Conservation (phyloP, 768 basidiomycete species). For the Saitozyma sp. region DNA sequence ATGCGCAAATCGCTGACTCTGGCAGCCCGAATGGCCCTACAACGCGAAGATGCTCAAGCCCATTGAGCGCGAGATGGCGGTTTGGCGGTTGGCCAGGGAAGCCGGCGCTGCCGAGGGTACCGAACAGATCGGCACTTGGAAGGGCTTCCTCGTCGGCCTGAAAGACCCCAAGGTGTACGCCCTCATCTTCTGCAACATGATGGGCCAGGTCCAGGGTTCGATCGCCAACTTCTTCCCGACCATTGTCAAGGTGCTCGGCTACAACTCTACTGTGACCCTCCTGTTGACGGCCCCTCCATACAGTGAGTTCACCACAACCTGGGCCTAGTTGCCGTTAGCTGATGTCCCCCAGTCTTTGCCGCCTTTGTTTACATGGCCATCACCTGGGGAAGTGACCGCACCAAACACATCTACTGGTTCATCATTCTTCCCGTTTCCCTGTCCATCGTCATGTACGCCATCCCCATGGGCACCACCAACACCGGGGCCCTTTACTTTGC, state of each 20-base stretch:
- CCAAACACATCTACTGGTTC: slow-evolving; percentile 30
- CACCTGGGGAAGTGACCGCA: background rate
- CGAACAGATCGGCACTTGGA: background rate
- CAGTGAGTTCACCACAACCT: background rate
- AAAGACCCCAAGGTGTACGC: slow-evolving; percentile 15
- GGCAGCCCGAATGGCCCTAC: slow-evolving; percentile 24
- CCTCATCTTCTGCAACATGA: slow-evolving; percentile 3
- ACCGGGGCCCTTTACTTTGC: slow-evolving; percentile 23
- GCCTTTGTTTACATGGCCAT: slow-evolving; percentile 6
- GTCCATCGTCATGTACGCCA: slow-evolving; percentile 33
- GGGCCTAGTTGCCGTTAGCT: background rate
- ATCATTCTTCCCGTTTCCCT: slow-evolving; percentile 28
- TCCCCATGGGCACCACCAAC: slow-evolving; percentile 27
- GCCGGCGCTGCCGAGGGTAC: slow-evolving; percentile 8
- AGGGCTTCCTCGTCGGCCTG: slow-evolving; percentile 12
- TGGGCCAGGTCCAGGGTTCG: slow-evolving; percentile 9
- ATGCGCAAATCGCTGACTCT: background rate
- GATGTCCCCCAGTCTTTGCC: slow-evolving; percentile 11
- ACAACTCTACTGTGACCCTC: slow-evolving; percentile 11
- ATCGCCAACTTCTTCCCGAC: slow-evolving; percentile 31
- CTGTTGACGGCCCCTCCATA: slow-evolving; percentile 26
- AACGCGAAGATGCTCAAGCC: slow-evolving; percentile 26
- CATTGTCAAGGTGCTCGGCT: slow-evolving; percentile 21
- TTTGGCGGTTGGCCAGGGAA: slow-evolving; percentile 14
- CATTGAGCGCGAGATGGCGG: slow-evolving; percentile 16